Evolutionary conservation across 495 filamentous ascomycete species (phyloP), one percentile per base, ranked within the genome.

Genomic region (Xylona heveae): DNA sequence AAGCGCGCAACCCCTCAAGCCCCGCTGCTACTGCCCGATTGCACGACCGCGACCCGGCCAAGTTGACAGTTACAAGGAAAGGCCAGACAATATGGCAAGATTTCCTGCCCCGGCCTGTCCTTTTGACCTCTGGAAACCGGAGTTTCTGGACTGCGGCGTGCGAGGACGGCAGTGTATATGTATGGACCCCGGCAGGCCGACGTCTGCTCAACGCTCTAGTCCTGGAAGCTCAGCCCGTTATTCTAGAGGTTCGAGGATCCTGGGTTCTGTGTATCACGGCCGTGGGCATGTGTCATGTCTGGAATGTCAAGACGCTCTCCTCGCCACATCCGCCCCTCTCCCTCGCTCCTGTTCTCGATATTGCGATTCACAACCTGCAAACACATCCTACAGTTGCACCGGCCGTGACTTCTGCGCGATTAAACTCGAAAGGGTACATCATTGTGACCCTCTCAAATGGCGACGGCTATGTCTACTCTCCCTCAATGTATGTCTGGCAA

Each of bases 171-270:
- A 79, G 72, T n/a, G 40, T 99, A 8, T 78, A 93, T 47, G 66
- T 79, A 19, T 99, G 85, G 83, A 85, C 83, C 1, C 85, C 88
- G 2, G 83, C 83, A n/a, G 88, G 88, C 3, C 68, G 90, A 34
- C 65, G 88, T 23, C 57, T 91, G 5, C 58, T 83, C 35, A 92
- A 78, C 44, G 71, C 83, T 4, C 53, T 93, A 26, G 64, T 94
- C 2, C 52, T 94, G 23, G 90, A 95, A 50, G 74, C 85, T 4
- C 84, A 94, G 42, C 82, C 88, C 2, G 84, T 93, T 19, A 82
- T 95, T 33, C 57, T 95, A 7, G 88, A 95, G 43, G 83, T 72
- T 43, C 68, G 82, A 30, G 81, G 80, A 5, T 78, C 74, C 54
- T 94, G 76, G 74, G 53, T 99, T 8, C 60, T 95, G 28, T 83